Conservation (phyloP, 495 filamentous ascomycete genomes). For the Neurospora sp. region DNA sequence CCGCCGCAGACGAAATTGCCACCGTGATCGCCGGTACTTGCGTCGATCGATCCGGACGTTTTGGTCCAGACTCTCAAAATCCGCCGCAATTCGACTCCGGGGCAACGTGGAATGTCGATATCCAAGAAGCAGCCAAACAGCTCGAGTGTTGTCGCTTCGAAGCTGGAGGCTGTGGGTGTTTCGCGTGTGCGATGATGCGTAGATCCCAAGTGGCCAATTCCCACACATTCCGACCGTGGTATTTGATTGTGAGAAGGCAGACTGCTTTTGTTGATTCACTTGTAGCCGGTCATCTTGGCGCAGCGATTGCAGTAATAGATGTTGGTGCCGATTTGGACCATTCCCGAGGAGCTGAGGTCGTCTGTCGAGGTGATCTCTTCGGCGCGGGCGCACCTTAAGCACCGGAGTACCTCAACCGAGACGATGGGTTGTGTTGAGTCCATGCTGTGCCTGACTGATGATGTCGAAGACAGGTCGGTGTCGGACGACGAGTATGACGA, state of each 20-base stretch:
- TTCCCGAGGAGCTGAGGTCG: constrained; percentile 41
- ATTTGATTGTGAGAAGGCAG: background rate
- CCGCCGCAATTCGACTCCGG: background rate
- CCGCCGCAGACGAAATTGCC: background rate
- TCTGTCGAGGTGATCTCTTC: constrained; percentile 46
- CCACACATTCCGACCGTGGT: background rate
- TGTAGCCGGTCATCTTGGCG: constrained; percentile 61
- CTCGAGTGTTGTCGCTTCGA: background rate
- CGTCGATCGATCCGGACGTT: background rate
- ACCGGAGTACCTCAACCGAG: constrained; percentile 43
- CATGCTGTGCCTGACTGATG: constrained; percentile 27
- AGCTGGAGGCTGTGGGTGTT: background rate
- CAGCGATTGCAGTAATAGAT: constrained; percentile 72
- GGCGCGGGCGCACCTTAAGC: constrained; percentile 44
- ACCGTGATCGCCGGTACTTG: background rate
- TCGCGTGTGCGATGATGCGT: background rate
- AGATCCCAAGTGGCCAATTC: background rate
- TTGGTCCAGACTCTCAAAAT: background rate
- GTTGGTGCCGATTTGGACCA: constrained; percentile 64
- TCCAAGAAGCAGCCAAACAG: background rate
- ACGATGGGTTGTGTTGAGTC: constrained; percentile 31
- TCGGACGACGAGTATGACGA: constrained; percentile 31
- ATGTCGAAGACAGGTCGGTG: constrained; percentile 26
- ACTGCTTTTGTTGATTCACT: constrained; percentile 31
- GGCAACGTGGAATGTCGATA: background rate